Conservation (phyloP, 495 filamentous ascomycete species). For the Podospora conica region DNA sequence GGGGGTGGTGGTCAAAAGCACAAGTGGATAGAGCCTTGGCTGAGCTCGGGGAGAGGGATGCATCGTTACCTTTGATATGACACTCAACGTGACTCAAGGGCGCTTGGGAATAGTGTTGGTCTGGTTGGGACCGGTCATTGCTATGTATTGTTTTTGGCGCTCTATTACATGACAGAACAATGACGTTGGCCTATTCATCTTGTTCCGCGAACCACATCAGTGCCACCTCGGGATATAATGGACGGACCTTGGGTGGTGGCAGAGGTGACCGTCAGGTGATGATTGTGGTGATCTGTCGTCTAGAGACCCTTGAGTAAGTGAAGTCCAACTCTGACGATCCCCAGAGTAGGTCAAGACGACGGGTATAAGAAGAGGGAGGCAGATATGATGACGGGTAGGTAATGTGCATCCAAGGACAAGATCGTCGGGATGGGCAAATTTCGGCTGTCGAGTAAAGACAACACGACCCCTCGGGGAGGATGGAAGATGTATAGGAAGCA, state of each 20-base stretch:
- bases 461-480: neutral
- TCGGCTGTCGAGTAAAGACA: neutral
- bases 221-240: neutral
- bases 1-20: neutral
- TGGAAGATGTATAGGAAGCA: no score
- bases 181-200: neutral
- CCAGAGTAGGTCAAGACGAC: neutral
- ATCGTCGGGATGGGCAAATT: neutral
- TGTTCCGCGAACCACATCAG: neutral
- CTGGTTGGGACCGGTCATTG: neutral
- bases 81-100: no score
- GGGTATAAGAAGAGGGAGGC: no score
- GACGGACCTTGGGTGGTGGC: no score
- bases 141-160: neutral
- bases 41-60: neutral
- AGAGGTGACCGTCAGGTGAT: neutral
- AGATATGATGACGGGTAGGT: no score
- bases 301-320: neutral
- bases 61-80: neutral
- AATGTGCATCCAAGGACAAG: neutral
- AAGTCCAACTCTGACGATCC: neutral
- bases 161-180: neutral
- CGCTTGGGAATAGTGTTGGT: neutral
- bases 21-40: neutral
- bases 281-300: neutral